phyloP scores from a whole-genome alignment of 108 stramenopile genomes.

The Phaeodactylum tricornutum region DNA sequence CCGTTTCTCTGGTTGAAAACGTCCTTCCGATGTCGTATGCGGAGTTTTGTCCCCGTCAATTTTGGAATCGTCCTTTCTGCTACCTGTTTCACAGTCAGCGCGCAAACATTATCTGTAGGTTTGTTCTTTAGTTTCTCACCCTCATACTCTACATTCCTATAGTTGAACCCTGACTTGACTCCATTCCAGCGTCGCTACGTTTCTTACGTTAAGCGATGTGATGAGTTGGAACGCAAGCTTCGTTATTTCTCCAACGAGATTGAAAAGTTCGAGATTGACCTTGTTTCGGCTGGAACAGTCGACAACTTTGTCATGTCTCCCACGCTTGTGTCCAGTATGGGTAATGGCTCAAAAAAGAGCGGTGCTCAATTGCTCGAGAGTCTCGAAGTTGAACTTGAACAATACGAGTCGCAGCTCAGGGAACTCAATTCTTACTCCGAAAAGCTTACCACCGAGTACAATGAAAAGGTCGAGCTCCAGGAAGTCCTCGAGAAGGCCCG shows the following conservation, averaged over 20 bases:
- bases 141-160: constrained; percentile 8
- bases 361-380: constrained; percentile 74
- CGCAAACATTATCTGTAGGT: no score
- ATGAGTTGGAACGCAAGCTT: constrained; percentile 96
- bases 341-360: constrained; percentile 24
- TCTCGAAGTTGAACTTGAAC: constrained; percentile 86
- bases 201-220: constrained; percentile 93
- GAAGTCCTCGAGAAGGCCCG: constrained; percentile 92
- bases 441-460: constrained; percentile 94
- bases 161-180: constrained; percentile 94
- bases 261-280: constrained; percentile 78
- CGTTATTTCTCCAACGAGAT: constrained; percentile 85
- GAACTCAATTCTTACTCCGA: constrained; percentile 91
- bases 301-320: constrained; percentile 45
- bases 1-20: no score
- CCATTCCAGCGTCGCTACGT: constrained; percentile 98
- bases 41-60: no score
- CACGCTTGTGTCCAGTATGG: constrained; percentile 14
- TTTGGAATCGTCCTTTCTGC: no score
- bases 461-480: constrained; percentile 93
- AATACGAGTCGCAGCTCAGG: constrained; percentile 82
- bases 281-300: constrained; percentile 55
- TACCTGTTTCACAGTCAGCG: constrained; percentile 1
- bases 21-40: no score
- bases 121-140: no score